Base-by-base conservation (phyloP, 352 stramenopile species). In the Phytophthora sp. region DNA sequence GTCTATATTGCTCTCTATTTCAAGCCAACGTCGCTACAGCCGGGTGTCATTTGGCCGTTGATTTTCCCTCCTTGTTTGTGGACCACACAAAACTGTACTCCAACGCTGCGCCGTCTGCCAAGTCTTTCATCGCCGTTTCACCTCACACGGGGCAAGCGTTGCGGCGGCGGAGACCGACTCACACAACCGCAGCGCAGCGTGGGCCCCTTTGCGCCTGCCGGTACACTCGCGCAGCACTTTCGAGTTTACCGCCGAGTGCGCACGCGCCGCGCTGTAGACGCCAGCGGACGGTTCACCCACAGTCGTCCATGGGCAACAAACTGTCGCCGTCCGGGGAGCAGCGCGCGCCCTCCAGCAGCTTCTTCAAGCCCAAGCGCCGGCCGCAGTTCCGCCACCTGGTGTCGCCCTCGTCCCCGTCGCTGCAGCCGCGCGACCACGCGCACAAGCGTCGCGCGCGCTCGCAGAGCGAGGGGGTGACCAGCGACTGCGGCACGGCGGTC, bases 401-500 rank as follows among this genome's bases (percentile, higher is more conserved):
- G 30, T 60, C 64, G 31, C 63, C 63, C 2, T 59, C 44, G 7
- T 66, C 55, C 7, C 46, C 54, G 35, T 51, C 31, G 6, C 38
- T 56, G 43, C 46, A 54, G 18, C 60, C 49, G 13, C 17, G 43
- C 7, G 5, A 18, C 23, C 35, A 51, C 13, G 54, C 54, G 23
- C 59, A 54, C 27, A 74, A 70, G 35, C 62, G 62, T 17, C 58
- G 58, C 34, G 57, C 62, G 15, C 68, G 67, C 1, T 69, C 67
- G 2, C 67, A 57, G 21, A 74, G 69, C 51, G 69, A 73, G 56
- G 69, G 69, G 5, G 54, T 74, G 13, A 70, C 69, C 6, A 77
- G 69, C 26, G 69, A 77, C 23, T 77, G 69, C 44, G 56, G 68
- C 26, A 77, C 63, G 10, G 41, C 62, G 7, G 31, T 61, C 2